Base-by-base conservation (phyloP, 2,329 filamentous ascomycete genomes). In the Ceratocystis ficicola region DNA sequence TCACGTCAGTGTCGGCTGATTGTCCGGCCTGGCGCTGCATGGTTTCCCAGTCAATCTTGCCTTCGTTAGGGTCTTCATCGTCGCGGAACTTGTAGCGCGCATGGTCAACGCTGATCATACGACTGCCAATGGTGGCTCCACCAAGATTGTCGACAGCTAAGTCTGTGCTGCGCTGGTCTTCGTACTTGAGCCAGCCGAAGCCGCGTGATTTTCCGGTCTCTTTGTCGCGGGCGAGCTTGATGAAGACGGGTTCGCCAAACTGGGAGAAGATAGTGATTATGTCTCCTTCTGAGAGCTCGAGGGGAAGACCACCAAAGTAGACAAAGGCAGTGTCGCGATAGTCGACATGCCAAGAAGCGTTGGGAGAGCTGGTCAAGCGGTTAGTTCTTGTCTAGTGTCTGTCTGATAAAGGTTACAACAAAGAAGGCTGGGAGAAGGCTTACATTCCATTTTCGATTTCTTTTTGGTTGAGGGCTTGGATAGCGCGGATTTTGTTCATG, bases 241-340 rank as follows among this genome's bases (percentile, higher is more conserved):
- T 81, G 76, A 93, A 95, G 2, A 92, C 89, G 1, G 95, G 95
- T 73, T 97, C 93, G 71, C 94, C 94, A 73, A 87, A 99, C 75
- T 99, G 94, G 5, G 91, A 96, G 79, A 97, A 99, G 68, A 99
- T 95, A 10, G 92, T 92, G 70, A 97, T 85, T 69, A 99, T 83
- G 76, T 99, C 94, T 76, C 95, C 95, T 78, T 99, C 94, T 62
- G 90, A 91, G 50, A 99, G 82, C 72, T 95, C 90, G 76, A 89
- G 95, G 2, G 92, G 90, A 12, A 99, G 82, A 32, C 93, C 93
- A 73, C 95, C 95, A 71, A 99, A 92, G 80, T 96, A 96, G 74
- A 99, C 80, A 75, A 93, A 99, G 68, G 94, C 95, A 1, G 94
- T 97, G 78, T 95, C 94, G 77, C 90, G 89, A 77, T 97, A 99